Base-by-base conservation (phyloP, 257 asterid species). In the Paraleonurus japonicus region DNA sequence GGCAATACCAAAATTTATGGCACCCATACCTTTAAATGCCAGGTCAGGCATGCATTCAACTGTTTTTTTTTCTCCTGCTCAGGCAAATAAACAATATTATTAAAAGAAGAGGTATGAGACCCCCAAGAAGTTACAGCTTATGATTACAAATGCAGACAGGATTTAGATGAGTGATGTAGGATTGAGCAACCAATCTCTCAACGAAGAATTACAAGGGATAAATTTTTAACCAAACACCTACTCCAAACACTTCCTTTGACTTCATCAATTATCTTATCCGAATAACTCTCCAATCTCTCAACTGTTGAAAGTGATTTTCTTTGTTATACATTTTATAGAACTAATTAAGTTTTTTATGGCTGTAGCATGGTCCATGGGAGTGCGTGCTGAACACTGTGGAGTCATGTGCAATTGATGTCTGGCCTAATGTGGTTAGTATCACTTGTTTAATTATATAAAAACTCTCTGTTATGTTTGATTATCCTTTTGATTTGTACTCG, bases 401-500 rank as follows among this genome's bases (percentile, higher is more conserved):
- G 86, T 88, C 96, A 3, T 94, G 99, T 81, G 98, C 99, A 5
- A 91, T 94, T 65, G 86, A 88, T 84, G 74, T 67, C 70, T 94
- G 98, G 99, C 99, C 96, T 39, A 88, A 85, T 75, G 78, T 89
- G 96, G 99, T 94, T 50, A 86, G 95, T 81, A 30, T 39, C 20
- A 32, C 3, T 65, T 54, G 33, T 66, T 62, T 68, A 37, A 39
- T 30, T 53, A 20, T 39, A 9, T 59, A 47, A 5, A n/a, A 50
- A 45, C 12, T n/a, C 54, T 54, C 50, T 50, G 9, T 61, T 48
- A 27, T 69, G 37, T 28, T 30, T 72, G 55, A n/a, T 60, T 37
- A 26, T 28, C 62, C 24, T 20, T 61, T 60, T 61, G 61, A 48
- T 59, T 67, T 47, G 60, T 65, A 35, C 58, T 39, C 39, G 48